Conservation (phyloP, 371 early-diverging fungal genomes). For the Mucor racemosus region DNA sequence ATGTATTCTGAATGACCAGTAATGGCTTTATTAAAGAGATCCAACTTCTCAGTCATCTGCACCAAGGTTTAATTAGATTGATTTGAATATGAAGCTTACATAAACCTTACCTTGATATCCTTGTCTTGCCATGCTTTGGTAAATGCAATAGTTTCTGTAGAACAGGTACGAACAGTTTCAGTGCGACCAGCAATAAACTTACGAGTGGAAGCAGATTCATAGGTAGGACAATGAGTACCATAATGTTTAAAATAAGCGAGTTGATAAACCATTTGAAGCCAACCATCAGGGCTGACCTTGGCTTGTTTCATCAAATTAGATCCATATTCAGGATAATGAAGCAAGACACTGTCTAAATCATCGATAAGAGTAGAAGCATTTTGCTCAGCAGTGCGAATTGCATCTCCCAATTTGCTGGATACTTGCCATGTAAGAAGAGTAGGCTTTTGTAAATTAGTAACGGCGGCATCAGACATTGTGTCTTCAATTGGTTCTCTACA, state of each 20-base stretch:
- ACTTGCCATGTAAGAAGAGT: constrained; percentile 69
- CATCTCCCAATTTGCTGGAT: constrained; percentile 45
- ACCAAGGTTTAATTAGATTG: background rate
- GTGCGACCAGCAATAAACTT: constrained; percentile 85
- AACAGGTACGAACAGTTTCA: constrained; percentile 81
- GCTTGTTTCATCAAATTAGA: constrained; percentile 82
- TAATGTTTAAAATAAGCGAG: constrained; percentile 81
- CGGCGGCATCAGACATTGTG: constrained; percentile 37
- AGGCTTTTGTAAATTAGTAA: constrained; percentile 51
- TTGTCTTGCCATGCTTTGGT: constrained; percentile 70
- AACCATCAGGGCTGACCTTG: constrained; percentile 81
- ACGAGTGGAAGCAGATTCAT: constrained; percentile 88
- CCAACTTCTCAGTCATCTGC: constrained; percentile 62
- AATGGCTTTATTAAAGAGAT: constrained; percentile 64
- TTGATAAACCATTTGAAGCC: constrained; percentile 88
- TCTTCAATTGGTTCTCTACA: constrained; percentile 64
- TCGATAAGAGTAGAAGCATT: constrained; percentile 68
- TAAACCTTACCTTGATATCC: constrained; percentile 36
- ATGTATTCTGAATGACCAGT: constrained; percentile 72
- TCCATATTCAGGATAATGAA: constrained; percentile 79
- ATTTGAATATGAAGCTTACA: no score
- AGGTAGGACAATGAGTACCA: constrained; percentile 70
- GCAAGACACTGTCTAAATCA: constrained; percentile 72
- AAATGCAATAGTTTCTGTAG: constrained; percentile 68
- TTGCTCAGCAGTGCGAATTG: constrained; percentile 63